Conservation (phyloP, 805 yeast species). For the Kregervanrija fluxuum region DNA sequence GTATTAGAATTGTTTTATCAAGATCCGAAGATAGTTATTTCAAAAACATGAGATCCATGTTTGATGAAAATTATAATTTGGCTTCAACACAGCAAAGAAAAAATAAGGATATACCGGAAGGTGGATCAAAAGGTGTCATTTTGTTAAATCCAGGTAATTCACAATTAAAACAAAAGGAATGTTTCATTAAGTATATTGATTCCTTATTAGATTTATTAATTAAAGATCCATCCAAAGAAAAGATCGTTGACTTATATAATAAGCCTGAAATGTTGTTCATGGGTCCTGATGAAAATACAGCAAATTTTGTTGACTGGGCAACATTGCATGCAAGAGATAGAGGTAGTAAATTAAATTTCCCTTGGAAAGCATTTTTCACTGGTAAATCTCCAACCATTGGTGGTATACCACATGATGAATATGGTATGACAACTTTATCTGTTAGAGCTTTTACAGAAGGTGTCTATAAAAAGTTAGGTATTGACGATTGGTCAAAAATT, state of each 20-base stretch:
- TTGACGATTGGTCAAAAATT: conserved; percentile 48
- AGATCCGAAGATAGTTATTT: conserved; percentile 80
- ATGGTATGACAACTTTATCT: conserved; percentile 95
- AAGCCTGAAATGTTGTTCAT: conserved; percentile 86
- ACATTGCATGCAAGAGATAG: conserved; percentile 85
- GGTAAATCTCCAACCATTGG: conserved; percentile 90
- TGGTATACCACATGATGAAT: conserved; percentile 97
- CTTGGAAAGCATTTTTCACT: conserved; percentile 95
- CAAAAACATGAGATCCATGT: conserved; percentile 77
- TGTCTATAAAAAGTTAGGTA: conserved; percentile 69
- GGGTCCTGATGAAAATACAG: conserved; percentile 99
- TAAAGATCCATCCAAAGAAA: conserved; percentile 66
- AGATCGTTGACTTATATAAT: conserved; percentile 76
- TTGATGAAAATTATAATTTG: conserved; percentile 93
- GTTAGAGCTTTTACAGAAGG: conserved; percentile 88
- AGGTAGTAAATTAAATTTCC: conserved; percentile 75
- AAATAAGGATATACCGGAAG: conserved; percentile 98
- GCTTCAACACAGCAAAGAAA: conserved; percentile 95
- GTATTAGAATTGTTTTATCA: conserved; percentile 90
- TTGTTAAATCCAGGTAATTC: conserved; percentile 65
- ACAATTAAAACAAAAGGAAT: conserved; percentile 72
- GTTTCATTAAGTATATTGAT: conserved; percentile 90
- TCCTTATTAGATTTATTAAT: conserved; percentile 80
- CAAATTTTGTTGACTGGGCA: conserved; percentile 95
- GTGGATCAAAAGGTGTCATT: conserved; percentile 97